Conservation (phyloP, 2,329 filamentous ascomycete genomes). For the Fusarium torulosum region DNA sequence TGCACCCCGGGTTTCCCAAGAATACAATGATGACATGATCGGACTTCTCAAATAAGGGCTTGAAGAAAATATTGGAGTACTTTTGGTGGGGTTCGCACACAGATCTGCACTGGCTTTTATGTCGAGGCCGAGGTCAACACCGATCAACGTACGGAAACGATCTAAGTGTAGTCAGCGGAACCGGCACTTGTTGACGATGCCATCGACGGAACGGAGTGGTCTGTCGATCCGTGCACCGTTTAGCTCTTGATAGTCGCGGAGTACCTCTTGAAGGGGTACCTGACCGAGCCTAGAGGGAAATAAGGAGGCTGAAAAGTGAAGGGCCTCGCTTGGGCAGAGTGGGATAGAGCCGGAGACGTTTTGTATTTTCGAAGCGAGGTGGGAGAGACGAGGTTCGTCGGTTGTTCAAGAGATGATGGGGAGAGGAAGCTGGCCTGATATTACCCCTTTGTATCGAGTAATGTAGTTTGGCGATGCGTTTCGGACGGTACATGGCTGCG, state of each 20-base stretch:
- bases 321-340: conserved; percentile 27
- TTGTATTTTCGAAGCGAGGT: conserved; percentile 28
- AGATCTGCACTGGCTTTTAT: conserved; percentile 17
- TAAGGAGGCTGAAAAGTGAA: conserved; percentile 40
- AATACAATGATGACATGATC: conserved; percentile 39
- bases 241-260: conserved; percentile 31
- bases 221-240: conserved; percentile 37
- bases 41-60: conserved; percentile 4
- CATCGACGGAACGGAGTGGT: conserved; percentile 25
- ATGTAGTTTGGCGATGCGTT: conserved; percentile 20
- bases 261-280: conserved; percentile 31
- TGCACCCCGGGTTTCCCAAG: conserved; percentile 11
- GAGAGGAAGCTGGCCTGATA: conserved; percentile 10
- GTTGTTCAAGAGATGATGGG: conserved; percentile 1
- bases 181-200: conserved; percentile 37
- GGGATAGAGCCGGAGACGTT: conserved; percentile 17
- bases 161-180: conserved; percentile 19
- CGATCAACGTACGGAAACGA: conserved; percentile 5
- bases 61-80: conserved; percentile 16
- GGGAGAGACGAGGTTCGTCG: not conserved
- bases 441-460: conserved; percentile 37
- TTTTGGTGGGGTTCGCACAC: not conserved
- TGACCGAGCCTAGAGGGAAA: conserved; percentile 30
- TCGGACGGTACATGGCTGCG: conserved; percentile 20
- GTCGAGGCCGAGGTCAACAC: conserved; percentile 8